A percentile compares a stretch with the other conserved stretches of the same genome.
These are phyloP conservation scores for Schizothecium vesticola DNA, from an alignment of 495 filamentous ascomycete genomes.

Conservation along the genomic window DNA sequence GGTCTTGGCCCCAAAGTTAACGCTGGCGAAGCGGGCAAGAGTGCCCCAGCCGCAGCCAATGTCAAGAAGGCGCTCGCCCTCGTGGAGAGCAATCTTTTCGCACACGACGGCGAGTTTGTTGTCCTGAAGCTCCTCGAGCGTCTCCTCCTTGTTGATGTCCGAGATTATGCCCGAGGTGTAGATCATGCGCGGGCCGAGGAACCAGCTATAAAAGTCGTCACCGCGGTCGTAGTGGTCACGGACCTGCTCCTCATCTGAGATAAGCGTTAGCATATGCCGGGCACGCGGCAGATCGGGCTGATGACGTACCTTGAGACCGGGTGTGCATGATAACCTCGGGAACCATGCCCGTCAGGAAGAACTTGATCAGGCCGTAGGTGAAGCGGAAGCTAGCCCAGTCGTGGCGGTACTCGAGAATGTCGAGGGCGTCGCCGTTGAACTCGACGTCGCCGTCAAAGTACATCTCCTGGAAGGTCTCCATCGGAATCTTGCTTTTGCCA, in stretches of 20 bases:
- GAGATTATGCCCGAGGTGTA: conserved; percentile 81
- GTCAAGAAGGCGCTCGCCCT: conserved; percentile 69
- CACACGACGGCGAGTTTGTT: conserved; percentile 84
- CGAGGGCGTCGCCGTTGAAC: conserved; percentile 78
- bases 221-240: conserved; percentile 83
- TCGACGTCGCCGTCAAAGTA: conserved; percentile 82
- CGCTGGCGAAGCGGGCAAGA: conserved; percentile 70
- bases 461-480: conserved; percentile 85
- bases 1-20: conserved; percentile 70
- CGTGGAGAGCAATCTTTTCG: conserved; percentile 72
- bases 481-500: conserved; percentile 74
- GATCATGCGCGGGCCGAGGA: conserved; percentile 85
- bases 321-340: conserved; percentile 76
- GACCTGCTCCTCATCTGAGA: conserved; percentile 76
- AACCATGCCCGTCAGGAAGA: conserved; percentile 51
- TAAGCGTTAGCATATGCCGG: conserved; percentile 15
- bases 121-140: conserved; percentile 79
- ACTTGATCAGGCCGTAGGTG: conserved; percentile 57
- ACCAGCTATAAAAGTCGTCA: conserved; percentile 87
- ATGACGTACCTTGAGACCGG: conserved; percentile 58
- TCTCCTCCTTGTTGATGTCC: conserved; percentile 68
- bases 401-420: conserved; percentile 76
- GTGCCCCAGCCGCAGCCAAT: conserved; percentile 89
- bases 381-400: conserved; percentile 85
- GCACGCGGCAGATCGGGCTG: not conserved